These are phyloP conservation scores for Spathaspora sp. DNA, from an alignment of 805 yeast species.

Conservation along the genomic window DNA sequence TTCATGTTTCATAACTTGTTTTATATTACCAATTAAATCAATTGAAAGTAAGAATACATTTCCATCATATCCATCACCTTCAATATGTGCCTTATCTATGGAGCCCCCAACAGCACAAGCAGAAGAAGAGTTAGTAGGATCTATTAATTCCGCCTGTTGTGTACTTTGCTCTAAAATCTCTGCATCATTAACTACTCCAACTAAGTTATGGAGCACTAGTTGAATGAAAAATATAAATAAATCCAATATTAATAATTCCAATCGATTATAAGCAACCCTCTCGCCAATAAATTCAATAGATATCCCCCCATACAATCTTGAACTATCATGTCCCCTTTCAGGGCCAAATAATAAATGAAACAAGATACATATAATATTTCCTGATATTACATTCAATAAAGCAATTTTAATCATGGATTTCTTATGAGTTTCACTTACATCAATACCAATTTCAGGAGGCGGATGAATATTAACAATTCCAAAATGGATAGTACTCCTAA, in stretches of 20 bases:
- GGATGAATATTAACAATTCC: constrained; percentile 28
- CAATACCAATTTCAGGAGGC: constrained; percentile 8
- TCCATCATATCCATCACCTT: constrained; percentile 39
- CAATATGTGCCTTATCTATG: constrained; percentile 14
- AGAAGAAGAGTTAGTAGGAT: neutral
- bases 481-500: constrained; percentile 25
- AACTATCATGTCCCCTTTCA: constrained; percentile 9
- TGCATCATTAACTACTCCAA: constrained; percentile 30
- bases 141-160: neutral
- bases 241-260: constrained; percentile 27
- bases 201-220: constrained; percentile 27
- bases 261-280: constrained; percentile 20
- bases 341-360: constrained; percentile 27
- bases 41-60: constrained; percentile 28
- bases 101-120: neutral
- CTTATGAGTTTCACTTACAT: constrained; percentile 21
- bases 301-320: constrained; percentile 28
- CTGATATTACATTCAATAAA: constrained; percentile 18
- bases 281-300: constrained; percentile 40
- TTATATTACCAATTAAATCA: constrained; percentile 17
- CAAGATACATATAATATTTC: constrained; percentile 20
- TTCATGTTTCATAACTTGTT: constrained; percentile 8
- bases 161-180: constrained; percentile 16
- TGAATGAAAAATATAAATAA: constrained; percentile 22
- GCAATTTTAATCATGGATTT: constrained; percentile 24